phyloP scores from a whole-genome alignment of 164 flowering plant species.

The Piper longum region DNA sequence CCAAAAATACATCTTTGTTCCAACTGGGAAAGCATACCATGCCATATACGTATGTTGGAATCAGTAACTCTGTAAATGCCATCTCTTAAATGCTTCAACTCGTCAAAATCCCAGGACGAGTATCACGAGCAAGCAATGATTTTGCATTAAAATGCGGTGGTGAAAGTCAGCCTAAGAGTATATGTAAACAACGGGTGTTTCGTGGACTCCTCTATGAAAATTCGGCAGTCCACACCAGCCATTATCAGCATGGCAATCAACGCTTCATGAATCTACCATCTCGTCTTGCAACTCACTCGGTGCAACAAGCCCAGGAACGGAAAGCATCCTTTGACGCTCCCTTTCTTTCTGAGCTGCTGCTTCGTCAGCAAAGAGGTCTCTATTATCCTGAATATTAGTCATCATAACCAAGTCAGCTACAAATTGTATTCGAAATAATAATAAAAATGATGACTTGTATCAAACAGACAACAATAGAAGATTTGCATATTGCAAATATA shows the following conservation, averaged over 20 bases:
- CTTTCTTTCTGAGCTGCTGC: constrained; percentile 83
- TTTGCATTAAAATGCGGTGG: neutral
- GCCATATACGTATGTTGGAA: no score
- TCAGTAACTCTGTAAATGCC: no score
- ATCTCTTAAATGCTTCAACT: no score
- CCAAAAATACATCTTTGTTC: no score
- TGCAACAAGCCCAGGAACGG: constrained; percentile 91
- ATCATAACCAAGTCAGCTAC: no score
- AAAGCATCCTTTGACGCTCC: constrained; percentile 27
- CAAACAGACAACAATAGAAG: no score
- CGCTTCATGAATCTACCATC: constrained; percentile 67
- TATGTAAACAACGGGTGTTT: neutral
- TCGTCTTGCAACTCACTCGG: constrained; percentile 94
- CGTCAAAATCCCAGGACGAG: constrained; percentile 5
- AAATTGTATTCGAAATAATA: no score
- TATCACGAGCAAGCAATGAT: constrained; percentile 17
- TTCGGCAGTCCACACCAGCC: constrained; percentile 5
- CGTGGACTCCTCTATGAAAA: constrained; percentile 11
- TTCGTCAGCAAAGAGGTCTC: constrained; percentile 71
- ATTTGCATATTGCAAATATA: no score
- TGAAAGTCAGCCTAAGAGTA: no score
- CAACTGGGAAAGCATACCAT: no score
- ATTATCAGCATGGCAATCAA: no score
- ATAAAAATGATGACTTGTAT: no score
- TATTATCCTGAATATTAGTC: constrained; percentile 64